Base-by-base conservation (phyloP, 805 yeast genomes). In the Maudiozyma bulderi region DNA sequence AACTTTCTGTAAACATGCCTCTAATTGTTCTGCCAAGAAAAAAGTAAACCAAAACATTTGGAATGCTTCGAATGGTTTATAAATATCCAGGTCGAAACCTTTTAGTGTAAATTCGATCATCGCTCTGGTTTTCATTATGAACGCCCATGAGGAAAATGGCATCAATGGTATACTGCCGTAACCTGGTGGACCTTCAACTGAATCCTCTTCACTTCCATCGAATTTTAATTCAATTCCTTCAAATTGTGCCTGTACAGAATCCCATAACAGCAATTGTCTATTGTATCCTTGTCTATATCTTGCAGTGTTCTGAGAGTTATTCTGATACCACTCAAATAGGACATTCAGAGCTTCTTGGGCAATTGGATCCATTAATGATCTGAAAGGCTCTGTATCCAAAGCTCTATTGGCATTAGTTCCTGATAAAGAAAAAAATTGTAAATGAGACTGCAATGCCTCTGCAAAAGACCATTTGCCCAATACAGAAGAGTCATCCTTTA, bases 241-340 rank as follows among this genome's bases (percentile, higher is more conserved):
- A 47, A 84, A 74, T 40, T 75, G 74, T 8, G 85, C 93, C 59
- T 91, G 97, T 33, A 86, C 68, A 1, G 88, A 74, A 64, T 91
- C 97, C 84, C 91, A 86, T 3, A 74, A 54, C 43, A 75, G 57
- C 48, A 80, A 59, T 58, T 75, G 70, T 58, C 81, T 71, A 53
- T 81, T 69, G 57, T 83, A 67, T 53, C 84, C 77, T 61, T 87
- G 96, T 53, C 96, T 78, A 59, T 87, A 89, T 49, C 96, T 74
- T 45, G 95, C 80, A 35, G 88, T 81, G 58, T 91, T 91, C 62
- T 82, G 83, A 6, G 79, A 71, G 14, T 67, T 56, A 9, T 70
- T 67, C 47, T 73, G 71, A 28, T 74, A 59, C 69, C 70, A 66
- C 56, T 75, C 71, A 61, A 70, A 60, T 56, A 72, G 61, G 26